These are phyloP conservation scores for Escovopsis sp. DNA, from an alignment of 2,329 filamentous ascomycete genomes.

Conservation along the genomic window DNA sequence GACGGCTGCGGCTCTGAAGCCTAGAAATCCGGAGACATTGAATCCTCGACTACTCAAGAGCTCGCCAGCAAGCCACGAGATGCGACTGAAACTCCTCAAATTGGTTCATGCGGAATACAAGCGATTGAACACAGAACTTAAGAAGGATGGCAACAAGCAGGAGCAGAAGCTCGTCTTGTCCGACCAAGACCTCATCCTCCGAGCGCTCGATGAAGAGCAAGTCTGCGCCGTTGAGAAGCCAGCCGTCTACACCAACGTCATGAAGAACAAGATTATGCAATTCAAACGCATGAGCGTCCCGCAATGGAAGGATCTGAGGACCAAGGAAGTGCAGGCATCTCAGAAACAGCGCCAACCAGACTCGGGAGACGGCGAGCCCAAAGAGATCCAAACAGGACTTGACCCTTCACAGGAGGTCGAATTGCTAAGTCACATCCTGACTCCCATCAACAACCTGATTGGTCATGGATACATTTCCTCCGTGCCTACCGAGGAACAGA, in stretches of 20 bases:
- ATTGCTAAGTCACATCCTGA: conserved; percentile 47
- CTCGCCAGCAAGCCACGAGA: conserved; percentile 41
- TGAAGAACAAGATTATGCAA: conserved; percentile 65
- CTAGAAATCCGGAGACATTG: conserved; percentile 34
- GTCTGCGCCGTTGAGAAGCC: conserved; percentile 51
- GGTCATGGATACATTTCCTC: conserved; percentile 60
- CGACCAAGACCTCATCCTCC: conserved; percentile 51
- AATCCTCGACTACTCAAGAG: conserved; percentile 51
- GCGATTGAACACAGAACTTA: conserved; percentile 51
- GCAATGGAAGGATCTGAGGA: conserved; percentile 55
- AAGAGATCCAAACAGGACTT: conserved; percentile 54
- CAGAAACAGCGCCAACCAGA: conserved; percentile 18
- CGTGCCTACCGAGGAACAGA: conserved; percentile 49
- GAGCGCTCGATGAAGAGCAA: conserved; percentile 67
- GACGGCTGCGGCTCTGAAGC: conserved; percentile 5
- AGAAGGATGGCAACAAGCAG: conserved; percentile 32
- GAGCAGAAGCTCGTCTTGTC: conserved; percentile 41
- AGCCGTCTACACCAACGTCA: conserved; percentile 64
- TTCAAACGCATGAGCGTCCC: conserved; percentile 60
- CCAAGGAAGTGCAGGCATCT: conserved; percentile 21
- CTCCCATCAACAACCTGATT: conserved; percentile 48
- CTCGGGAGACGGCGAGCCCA: conserved; percentile 21
- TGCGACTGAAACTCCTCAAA: conserved; percentile 42
- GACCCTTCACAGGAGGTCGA: conserved; percentile 50
- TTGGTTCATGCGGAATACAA: conserved; percentile 50